Conservation (phyloP, 495 filamentous ascomycete species). For the Penicillium taxi region DNA sequence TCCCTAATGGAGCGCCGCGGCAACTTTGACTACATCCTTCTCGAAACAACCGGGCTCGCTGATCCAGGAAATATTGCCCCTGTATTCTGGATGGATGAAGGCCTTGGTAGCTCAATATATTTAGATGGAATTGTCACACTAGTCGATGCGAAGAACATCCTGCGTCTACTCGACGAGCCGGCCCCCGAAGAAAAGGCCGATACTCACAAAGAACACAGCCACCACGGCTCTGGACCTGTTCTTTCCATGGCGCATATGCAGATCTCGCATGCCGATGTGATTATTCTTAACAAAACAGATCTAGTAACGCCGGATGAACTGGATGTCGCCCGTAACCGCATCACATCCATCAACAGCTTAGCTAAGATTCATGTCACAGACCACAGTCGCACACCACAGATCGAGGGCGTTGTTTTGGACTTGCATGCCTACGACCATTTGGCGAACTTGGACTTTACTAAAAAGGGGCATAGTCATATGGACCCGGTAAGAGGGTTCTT, state of each 20-base stretch:
- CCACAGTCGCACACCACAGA: slow-evolving; percentile 66
- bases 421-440: slow-evolving; percentile 88
- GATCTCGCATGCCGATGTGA: slow-evolving; percentile 93
- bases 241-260: slow-evolving; percentile 91
- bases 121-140: slow-evolving; percentile 95
- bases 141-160: slow-evolving; percentile 89
- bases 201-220: slow-evolving; percentile 38
- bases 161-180: slow-evolving; percentile 69
- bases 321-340: slow-evolving; percentile 52
- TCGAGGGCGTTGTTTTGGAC: slow-evolving; percentile 81
- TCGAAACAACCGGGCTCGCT: slow-evolving; percentile 92
- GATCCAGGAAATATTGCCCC: slow-evolving; percentile 95
- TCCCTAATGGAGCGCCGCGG: slow-evolving; percentile 92
- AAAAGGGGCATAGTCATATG: slow-evolving; percentile 68
- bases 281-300: slow-evolving; percentile 92
- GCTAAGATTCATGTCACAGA: slow-evolving; percentile 77
- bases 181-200: slow-evolving; percentile 46
- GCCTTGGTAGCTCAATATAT: slow-evolving; percentile 86
- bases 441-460: slow-evolving; percentile 53
- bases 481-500: slow-evolving; percentile 56
- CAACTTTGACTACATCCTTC: slow-evolving; percentile 93
- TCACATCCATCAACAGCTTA: slow-evolving; percentile 79
- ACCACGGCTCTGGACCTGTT: slow-evolving; percentile 47
- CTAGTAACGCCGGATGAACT: slow-evolving; percentile 67
- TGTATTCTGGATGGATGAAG: slow-evolving; percentile 95